Evolutionary conservation across 2,329 filamentous ascomycete genomes (phyloP).

Genomic region (Pseudogymnoascus sp.): DNA sequence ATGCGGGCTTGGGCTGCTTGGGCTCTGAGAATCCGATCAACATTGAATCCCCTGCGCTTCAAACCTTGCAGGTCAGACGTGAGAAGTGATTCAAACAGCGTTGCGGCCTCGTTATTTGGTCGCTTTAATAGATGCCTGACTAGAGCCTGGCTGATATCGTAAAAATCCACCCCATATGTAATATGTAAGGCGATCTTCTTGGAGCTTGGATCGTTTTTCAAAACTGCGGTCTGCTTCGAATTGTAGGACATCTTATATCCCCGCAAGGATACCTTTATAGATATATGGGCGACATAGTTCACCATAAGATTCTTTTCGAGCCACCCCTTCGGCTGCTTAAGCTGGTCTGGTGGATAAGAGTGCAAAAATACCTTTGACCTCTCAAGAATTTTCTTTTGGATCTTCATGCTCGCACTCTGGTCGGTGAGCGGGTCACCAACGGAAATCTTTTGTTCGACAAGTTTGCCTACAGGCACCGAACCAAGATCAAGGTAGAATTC

Average conservation of each 20-base stretch:
- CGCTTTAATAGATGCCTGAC: slow-evolving; percentile 71
- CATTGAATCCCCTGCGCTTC: slow-evolving; percentile 86
- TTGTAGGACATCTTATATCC: slow-evolving; percentile 61
- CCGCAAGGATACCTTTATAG: slow-evolving; percentile 66
- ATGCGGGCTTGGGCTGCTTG: slow-evolving; percentile 83
- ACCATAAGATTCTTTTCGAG: slow-evolving; percentile 77
- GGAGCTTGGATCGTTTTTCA: slow-evolving; percentile 42
- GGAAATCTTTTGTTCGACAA: slow-evolving; percentile 69
- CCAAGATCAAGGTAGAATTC: slow-evolving; percentile 77
- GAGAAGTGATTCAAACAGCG: slow-evolving; percentile 86
- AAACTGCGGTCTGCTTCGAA: slow-evolving; percentile 69
- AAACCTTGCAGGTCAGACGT: slow-evolving; percentile 76
- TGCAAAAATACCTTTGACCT: slow-evolving; percentile 84
- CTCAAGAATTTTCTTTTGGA: slow-evolving; percentile 78
- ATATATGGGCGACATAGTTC: slow-evolving; percentile 67
- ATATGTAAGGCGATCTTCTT: slow-evolving; percentile 65
- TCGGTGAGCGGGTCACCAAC: slow-evolving; percentile 54
- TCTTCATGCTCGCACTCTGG: slow-evolving; percentile 56
- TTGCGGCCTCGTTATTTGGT: slow-evolving; percentile 78
- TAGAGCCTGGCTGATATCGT: slow-evolving; percentile 83
- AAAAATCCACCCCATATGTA: slow-evolving; percentile 66
- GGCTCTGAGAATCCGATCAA: slow-evolving; percentile 82
- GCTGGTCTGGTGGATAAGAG: slow-evolving; percentile 59
- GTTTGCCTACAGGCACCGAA: slow-evolving; percentile 62
- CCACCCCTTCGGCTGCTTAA: slow-evolving; percentile 85